phyloP scores from a whole-genome alignment of 1,284 basidiomycete genomes.

The Pascua guehoae region DNA sequence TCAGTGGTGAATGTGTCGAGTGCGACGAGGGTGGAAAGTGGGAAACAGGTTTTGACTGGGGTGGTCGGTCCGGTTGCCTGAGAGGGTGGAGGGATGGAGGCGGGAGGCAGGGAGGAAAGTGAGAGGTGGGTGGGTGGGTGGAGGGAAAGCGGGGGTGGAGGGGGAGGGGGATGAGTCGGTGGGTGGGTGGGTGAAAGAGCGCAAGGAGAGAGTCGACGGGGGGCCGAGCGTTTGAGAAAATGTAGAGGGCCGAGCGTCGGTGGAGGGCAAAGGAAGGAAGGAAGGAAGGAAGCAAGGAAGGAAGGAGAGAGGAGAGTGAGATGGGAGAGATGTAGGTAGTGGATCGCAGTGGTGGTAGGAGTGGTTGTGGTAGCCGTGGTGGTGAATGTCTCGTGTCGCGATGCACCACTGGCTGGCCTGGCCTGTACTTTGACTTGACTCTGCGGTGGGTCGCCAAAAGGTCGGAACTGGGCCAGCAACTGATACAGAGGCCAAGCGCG shows the following conservation, averaged over 20 bases:
- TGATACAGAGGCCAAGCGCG: too few relatives aligned
- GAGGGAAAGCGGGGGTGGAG: neutral
- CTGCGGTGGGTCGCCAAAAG: too few relatives aligned
- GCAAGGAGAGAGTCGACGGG: neutral
- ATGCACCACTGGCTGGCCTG: too few relatives aligned
- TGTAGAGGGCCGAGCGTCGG: neutral
- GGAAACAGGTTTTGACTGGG: too few relatives aligned
- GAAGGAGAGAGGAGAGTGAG: neutral
- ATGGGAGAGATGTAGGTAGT: neutral
- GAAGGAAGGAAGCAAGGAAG: too few relatives aligned
- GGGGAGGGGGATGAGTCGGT: neutral
- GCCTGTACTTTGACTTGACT: too few relatives aligned
- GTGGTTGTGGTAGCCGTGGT: neutral
- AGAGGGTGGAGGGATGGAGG: neutral
- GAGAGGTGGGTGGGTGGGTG: neutral
- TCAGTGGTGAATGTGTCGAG: too few relatives aligned
- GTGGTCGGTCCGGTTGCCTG: neutral
- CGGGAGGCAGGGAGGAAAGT: neutral
- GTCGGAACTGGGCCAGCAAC: too few relatives aligned
- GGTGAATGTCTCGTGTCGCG: too few relatives aligned
- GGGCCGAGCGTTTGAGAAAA: neutral
- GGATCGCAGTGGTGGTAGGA: neutral
- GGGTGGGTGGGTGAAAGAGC: neutral
- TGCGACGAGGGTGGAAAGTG: too few relatives aligned
- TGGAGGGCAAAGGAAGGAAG: neutral